Conservation (phyloP, 140 eudicot species). For the Erigeron philadelphicus region DNA sequence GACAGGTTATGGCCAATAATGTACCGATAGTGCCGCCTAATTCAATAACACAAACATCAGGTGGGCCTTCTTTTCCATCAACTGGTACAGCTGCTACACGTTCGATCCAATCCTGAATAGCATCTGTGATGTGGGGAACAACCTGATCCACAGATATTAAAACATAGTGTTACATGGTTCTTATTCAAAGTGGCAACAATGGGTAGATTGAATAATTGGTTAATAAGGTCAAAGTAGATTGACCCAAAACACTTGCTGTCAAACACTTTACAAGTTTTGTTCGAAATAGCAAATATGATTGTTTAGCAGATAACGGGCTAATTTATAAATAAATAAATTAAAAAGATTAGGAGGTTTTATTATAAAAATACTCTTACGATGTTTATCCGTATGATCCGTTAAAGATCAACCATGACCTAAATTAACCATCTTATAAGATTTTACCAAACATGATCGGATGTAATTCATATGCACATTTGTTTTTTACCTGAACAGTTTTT, state of each 20-base stretch:
- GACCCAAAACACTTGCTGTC: neutral
- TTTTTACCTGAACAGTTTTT: constrained; percentile 72
- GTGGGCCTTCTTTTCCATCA: constrained; percentile 87
- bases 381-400: neutral
- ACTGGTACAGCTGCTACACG: constrained; percentile 85
- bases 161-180: neutral
- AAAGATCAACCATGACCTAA: neutral
- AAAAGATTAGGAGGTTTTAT: too few relatives aligned
- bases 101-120: constrained; percentile 96
- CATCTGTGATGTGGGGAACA: constrained; percentile 95
- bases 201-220: neutral
- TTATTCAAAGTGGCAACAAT: neutral
- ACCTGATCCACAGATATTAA: constrained; percentile 42
- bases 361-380: too few relatives aligned
- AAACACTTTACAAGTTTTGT: too few relatives aligned
- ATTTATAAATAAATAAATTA: too few relatives aligned
- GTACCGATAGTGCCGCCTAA: constrained; percentile 94
- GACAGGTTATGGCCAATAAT: neutral
- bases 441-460: neutral
- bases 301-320: too few relatives aligned
- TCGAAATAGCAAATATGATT: too few relatives aligned
- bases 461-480: neutral
- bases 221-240: neutral
- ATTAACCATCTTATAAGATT: neutral
- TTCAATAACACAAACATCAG: constrained; percentile 98